These are phyloP conservation scores for Suhomyces sp. DNA, from an alignment of 805 yeast species.

Conservation along the genomic window DNA sequence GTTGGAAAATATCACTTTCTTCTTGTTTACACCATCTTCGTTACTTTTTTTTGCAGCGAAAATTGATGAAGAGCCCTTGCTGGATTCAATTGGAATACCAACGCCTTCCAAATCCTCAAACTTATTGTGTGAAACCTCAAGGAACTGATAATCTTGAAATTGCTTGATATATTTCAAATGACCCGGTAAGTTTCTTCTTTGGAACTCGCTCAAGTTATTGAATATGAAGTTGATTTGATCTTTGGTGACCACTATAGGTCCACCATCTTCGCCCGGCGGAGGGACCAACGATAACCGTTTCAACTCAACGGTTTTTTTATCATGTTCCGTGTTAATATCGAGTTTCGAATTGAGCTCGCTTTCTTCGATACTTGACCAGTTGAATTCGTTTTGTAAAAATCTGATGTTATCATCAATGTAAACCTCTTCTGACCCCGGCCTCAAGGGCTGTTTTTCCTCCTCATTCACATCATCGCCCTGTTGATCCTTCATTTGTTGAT, in stretches of 20 bases:
- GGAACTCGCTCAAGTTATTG: constrained; percentile 19
- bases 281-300: constrained; percentile 1
- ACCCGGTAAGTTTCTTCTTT: constrained; percentile 27
- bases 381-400: constrained; percentile 26
- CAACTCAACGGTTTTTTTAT: background rate
- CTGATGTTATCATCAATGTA: constrained; percentile 32
- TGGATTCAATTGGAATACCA: background rate
- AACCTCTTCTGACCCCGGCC: constrained; percentile 19
- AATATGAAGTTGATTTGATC: constrained; percentile 27
- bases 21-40: constrained; percentile 8
- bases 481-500: constrained; percentile 34
- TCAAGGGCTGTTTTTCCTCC: background rate
- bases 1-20: constrained; percentile 45
- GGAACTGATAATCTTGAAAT: constrained; percentile 30
- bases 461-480: constrained; percentile 6
- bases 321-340: background rate
- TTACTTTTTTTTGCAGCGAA: background rate
- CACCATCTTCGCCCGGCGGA: constrained; percentile 6
- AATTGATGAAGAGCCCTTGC: constrained; percentile 1
- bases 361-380: constrained; percentile 17
- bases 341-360: constrained; percentile 3
- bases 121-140: constrained; percentile 29
- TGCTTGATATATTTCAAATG: constrained; percentile 36
- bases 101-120: constrained; percentile 25
- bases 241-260: constrained; percentile 19